phyloP scores from a whole-genome alignment of 805 yeast genomes.

The Pichia rugopelliculosa region DNA sequence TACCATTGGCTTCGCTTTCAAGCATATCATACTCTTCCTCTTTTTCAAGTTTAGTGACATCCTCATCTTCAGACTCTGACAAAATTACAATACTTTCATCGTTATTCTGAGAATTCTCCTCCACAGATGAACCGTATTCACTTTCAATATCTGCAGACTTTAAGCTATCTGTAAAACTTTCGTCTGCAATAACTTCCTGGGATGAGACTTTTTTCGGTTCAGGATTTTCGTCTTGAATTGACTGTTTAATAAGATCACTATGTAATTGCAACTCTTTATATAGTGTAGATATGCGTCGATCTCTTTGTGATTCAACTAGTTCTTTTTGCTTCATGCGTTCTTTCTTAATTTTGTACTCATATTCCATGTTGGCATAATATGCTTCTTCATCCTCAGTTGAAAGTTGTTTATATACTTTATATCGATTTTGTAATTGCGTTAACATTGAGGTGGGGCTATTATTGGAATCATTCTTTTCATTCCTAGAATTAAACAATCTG shows the following conservation, averaged over 20 bases:
- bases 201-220: background rate
- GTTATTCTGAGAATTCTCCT: background rate
- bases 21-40: slow-evolving; percentile 1
- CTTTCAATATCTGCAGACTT: slow-evolving; percentile 7
- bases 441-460: background rate
- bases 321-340: slow-evolving; percentile 2
- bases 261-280: background rate
- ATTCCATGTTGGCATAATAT: slow-evolving; percentile 30
- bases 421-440: slow-evolving; percentile 26
- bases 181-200: background rate
- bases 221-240: background rate
- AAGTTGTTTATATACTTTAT: slow-evolving; percentile 24
- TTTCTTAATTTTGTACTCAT: slow-evolving; percentile 21
- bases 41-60: background rate
- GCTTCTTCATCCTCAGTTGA: slow-evolving; percentile 31
- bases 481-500: background rate
- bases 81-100: background rate
- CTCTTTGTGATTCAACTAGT: background rate
- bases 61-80: background rate
- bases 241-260: background rate
- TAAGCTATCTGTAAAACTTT: background rate
- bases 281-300: slow-evolving; percentile 1
- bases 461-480: background rate
- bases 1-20: background rate
- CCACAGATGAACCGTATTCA: background rate